Base-by-base conservation (phyloP, 192 early-diverging fungal genomes). In the Spizellomyces sp. region DNA sequence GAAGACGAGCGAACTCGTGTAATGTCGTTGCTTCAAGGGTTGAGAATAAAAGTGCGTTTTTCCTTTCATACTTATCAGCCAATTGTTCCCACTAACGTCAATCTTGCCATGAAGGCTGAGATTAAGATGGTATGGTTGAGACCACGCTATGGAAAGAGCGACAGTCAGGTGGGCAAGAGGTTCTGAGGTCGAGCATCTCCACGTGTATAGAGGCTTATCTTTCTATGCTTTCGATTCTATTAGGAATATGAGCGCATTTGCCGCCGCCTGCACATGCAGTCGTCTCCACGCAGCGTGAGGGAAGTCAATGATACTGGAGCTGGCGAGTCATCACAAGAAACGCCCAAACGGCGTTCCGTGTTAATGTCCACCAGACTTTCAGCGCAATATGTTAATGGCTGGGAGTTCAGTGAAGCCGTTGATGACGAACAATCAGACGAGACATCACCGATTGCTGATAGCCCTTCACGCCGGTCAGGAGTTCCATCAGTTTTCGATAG, bases 1-100 rank as follows among this genome's bases (percentile, higher is more conserved):
- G 84, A 79, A 4, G 86, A 89, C 22, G 90, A 91, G 75, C 72
- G 74, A 55, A 66, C 79, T 41, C 71, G 89, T 41, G 80, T 90
- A 42, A 69, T 61, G 17, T 80, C 77, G 22, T 77, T 91, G 17
- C 62, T 91, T 42, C 77, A 82, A 22, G 87, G 86, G 50, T 66
- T 91, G 67, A 80, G 90, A 4, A 89, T 91, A 12, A 75, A 79
- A 12, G 88, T 62, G 41, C 5, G 42, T 52, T 15, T 36, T 58
- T 69, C 44, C 10, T 15, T 14, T 36, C 17, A 9, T 27, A 41
- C 36, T 41, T 19, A 41, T 9, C 36, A 27, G 59, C 14, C 17
- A 42, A 19, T 56, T n/a, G n/a, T 22, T 56, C n/a, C n/a, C n/a
- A 41, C 9, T 9, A 5, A 61, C 22, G 42, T 36, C 4, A 5